phyloP scores from a whole-genome alignment of 2,329 filamentous ascomycete genomes.

The Myriosclerotinia scirpicola region DNA sequence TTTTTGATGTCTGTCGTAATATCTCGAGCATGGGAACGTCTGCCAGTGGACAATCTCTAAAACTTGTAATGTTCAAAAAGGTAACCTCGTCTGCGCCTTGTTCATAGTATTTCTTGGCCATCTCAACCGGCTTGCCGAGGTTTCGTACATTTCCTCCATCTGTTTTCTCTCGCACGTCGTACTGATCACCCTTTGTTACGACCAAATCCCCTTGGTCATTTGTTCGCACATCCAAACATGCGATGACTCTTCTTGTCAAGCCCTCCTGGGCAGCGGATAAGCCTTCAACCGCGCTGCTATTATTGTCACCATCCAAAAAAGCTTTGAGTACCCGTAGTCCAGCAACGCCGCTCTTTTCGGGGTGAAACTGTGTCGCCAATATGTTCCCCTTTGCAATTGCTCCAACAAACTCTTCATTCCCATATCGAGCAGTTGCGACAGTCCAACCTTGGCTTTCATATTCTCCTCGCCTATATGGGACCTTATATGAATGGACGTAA shows the following conservation, averaged over 20 bases:
- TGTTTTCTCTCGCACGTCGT: conserved; percentile 91
- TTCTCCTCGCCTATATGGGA: conserved; percentile 69
- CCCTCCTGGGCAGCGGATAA: conserved; percentile 53
- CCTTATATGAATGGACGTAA: conserved; percentile 95
- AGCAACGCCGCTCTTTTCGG: conserved; percentile 92
- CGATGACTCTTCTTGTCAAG: conserved; percentile 89
- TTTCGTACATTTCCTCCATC: conserved; percentile 73
- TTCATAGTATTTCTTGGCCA: conserved; percentile 92
- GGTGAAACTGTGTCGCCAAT: conserved; percentile 93
- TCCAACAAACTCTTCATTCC: conserved; percentile 85
- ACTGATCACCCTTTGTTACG: conserved; percentile 97
- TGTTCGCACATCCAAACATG: conserved; percentile 90
- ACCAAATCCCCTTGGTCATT: conserved; percentile 95
- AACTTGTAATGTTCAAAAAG: conserved; percentile 97
- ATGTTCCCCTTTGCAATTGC: conserved; percentile 84
- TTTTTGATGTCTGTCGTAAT: conserved; percentile 78
- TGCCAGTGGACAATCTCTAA: conserved; percentile 89
- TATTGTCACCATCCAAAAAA: conserved; percentile 71
- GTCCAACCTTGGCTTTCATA: conserved; percentile 84
- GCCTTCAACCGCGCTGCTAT: conserved; percentile 38
- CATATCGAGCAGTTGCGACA: conserved; percentile 88
- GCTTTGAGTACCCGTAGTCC: conserved; percentile 81
- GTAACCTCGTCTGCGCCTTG: conserved; percentile 96
- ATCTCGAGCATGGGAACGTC: conserved; percentile 97
- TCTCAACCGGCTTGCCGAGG: conserved; percentile 92